Conservation (phyloP, 495 filamentous ascomycete species). For the Darksidea phi region DNA sequence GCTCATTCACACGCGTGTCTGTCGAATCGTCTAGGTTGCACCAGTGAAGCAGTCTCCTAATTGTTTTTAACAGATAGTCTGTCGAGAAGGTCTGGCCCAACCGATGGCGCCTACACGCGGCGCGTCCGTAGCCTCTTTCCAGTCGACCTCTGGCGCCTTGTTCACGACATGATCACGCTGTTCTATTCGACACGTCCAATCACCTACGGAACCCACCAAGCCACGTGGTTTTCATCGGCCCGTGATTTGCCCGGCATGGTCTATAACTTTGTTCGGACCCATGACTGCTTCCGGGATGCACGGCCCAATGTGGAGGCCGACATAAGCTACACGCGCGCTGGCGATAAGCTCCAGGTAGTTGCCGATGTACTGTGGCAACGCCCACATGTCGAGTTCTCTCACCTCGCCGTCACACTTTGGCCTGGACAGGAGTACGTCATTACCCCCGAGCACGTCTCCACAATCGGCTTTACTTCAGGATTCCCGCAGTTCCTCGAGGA, state of each 20-base stretch:
- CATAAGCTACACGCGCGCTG: background rate
- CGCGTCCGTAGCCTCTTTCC: no score
- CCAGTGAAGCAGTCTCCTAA: no score
- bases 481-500: slow-evolving; percentile 1
- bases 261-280: slow-evolving; percentile 27
- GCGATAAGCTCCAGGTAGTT: background rate
- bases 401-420: background rate
- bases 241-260: slow-evolving; percentile 15
- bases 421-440: slow-evolving; percentile 20
- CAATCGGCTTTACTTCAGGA: background rate
- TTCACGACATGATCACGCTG: slow-evolving; percentile 15
- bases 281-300: slow-evolving; percentile 30
- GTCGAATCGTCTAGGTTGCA: no score
- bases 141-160: background rate
- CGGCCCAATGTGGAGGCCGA: slow-evolving; percentile 7
- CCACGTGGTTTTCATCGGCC: slow-evolving; percentile 21
- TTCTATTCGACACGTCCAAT: slow-evolving; percentile 1
- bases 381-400: slow-evolving; percentile 6
- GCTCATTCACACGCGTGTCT: no score
- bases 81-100: no score
- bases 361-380: slow-evolving; percentile 23
- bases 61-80: no score
- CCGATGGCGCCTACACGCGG: no score
- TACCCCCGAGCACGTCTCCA: slow-evolving; percentile 1
- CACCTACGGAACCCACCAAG: background rate